Evolutionary conservation across 108 stramenopile genomes (phyloP).

Genomic region (Stephanodiscus triporus): DNA sequence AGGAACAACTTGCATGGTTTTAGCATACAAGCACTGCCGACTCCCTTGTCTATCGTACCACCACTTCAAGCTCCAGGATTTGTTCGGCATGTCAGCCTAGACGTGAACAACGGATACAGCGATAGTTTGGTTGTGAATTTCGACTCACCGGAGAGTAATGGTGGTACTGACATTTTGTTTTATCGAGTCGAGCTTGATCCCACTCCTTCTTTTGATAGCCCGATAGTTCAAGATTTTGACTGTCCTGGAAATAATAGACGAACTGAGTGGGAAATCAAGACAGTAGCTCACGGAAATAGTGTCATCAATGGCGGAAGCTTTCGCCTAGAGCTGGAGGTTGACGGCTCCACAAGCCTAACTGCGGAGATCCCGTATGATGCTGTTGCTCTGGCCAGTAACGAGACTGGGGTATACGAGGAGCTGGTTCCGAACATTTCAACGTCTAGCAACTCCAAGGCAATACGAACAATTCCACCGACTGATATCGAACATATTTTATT

Average conservation of each 20-base stretch:
- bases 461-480: slow-evolving; percentile 42
- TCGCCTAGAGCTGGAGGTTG: slow-evolving; percentile 50
- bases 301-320: slow-evolving; percentile 66
- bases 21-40: slow-evolving; percentile 49
- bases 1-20: slow-evolving; percentile 67
- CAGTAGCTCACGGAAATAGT: slow-evolving; percentile 31
- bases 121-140: slow-evolving; percentile 62
- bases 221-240: slow-evolving; percentile 67
- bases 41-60: slow-evolving; percentile 47
- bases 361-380: slow-evolving; percentile 82
- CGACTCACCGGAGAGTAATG: slow-evolving; percentile 60
- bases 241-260: slow-evolving; percentile 67
- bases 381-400: slow-evolving; percentile 66
- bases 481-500: slow-evolving; percentile 50
- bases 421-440: slow-evolving; percentile 37
- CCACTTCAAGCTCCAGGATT: slow-evolving; percentile 66
- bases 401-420: slow-evolving; percentile 53
- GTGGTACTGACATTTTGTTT: slow-evolving; percentile 66
- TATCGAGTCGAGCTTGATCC: slow-evolving; percentile 86
- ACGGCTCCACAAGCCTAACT: slow-evolving; percentile 52
- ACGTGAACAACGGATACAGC: slow-evolving; percentile 66
- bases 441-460: slow-evolving; percentile 15
- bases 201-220: slow-evolving; percentile 70
- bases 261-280: slow-evolving; percentile 69
- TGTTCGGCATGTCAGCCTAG: slow-evolving; percentile 61